Evolutionary conservation across 139 green algal species (phyloP).

Genomic region (Tetradesmus obliquus): DNA sequence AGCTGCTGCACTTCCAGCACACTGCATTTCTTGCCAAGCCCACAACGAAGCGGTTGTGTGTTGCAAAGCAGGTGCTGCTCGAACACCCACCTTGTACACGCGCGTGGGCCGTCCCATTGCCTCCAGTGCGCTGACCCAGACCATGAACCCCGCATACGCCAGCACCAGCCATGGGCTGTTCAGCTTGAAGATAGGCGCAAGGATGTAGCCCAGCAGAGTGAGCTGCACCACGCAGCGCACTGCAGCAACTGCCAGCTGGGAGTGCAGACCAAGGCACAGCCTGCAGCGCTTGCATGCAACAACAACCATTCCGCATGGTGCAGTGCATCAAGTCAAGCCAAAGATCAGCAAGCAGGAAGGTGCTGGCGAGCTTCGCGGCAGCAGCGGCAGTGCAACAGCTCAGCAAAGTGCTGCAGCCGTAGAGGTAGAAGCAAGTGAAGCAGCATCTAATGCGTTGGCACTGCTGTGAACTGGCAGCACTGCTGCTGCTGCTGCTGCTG

Average conservation of each 20-base stretch:
- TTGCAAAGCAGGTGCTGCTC: not conserved
- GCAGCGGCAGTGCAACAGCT: not conserved
- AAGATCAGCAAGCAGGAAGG: not conserved
- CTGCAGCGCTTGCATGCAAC: not conserved
- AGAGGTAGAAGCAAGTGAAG: too few species aligned
- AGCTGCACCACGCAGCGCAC: conserved; percentile 57
- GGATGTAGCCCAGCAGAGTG: conserved; percentile 77
- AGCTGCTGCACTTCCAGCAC: too few species aligned
- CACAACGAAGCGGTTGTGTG: not conserved
- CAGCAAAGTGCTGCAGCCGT: not conserved
- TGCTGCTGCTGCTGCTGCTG: not conserved
- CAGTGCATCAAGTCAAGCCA: too few species aligned
- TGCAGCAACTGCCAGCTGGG: conserved; percentile 62
- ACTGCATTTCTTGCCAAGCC: too few species aligned
- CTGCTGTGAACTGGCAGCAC: not conserved
- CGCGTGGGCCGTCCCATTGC: conserved; percentile 71
- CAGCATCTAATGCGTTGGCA: not conserved
- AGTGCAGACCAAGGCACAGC: conserved; percentile 59
- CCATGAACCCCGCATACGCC: conserved; percentile 77
- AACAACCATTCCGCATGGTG: not conserved
- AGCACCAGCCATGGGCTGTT: conserved; percentile 68
- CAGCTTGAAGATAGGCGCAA: conserved; percentile 80
- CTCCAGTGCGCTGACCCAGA: conserved; percentile 75
- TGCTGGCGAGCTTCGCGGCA: not conserved
- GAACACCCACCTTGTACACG: conserved; percentile 60